Percentiles rank a stretch among this genome's conserved stretches.
phyloP scores from a whole-genome alignment of 768 basidiomycete species.

The Hypholoma fasciculare region DNA sequence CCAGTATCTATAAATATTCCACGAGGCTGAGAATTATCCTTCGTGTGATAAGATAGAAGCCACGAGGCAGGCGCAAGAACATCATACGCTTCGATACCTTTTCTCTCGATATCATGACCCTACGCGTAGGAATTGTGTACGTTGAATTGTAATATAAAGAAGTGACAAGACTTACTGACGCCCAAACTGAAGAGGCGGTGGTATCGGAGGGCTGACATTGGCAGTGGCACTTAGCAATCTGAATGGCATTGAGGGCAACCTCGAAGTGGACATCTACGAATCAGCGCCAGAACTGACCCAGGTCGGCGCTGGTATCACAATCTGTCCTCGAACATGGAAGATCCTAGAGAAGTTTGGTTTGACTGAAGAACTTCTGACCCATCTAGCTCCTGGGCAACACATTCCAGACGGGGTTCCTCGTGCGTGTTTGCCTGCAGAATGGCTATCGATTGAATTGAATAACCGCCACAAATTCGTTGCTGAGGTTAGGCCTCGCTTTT shows the following conservation, averaged over 20 bases:
- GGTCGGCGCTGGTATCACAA: slow-evolving; percentile 38
- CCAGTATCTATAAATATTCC: no score
- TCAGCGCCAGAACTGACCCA: slow-evolving; percentile 34
- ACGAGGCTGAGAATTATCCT: no score
- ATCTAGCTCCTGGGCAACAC: slow-evolving; percentile 16
- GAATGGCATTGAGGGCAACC: slow-evolving; percentile 20
- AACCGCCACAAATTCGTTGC: background rate
- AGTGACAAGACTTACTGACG: background rate
- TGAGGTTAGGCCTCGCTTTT: slow-evolving; percentile 20
- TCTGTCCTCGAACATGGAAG: slow-evolving; percentile 30
- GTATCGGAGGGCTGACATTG: slow-evolving; percentile 28
- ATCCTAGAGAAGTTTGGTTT: slow-evolving; percentile 23
- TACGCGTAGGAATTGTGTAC: slow-evolving; percentile 4
- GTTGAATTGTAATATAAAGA: background rate
- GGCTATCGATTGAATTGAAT: background rate
- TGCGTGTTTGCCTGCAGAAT: background rate
- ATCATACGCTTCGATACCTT: background rate
- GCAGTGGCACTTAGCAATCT: slow-evolving; percentile 23
- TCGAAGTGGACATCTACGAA: slow-evolving; percentile 39
- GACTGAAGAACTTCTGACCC: slow-evolving; percentile 10
- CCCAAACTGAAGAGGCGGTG: slow-evolving; percentile 24
- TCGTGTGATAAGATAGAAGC: no score
- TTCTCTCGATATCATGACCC: background rate
- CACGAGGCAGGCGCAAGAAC: no score
- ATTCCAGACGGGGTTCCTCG: slow-evolving; percentile 16